Evolutionary conservation across 2,329 filamentous ascomycete species (phyloP).

Genomic region (Aureobasidium pullulans): DNA sequence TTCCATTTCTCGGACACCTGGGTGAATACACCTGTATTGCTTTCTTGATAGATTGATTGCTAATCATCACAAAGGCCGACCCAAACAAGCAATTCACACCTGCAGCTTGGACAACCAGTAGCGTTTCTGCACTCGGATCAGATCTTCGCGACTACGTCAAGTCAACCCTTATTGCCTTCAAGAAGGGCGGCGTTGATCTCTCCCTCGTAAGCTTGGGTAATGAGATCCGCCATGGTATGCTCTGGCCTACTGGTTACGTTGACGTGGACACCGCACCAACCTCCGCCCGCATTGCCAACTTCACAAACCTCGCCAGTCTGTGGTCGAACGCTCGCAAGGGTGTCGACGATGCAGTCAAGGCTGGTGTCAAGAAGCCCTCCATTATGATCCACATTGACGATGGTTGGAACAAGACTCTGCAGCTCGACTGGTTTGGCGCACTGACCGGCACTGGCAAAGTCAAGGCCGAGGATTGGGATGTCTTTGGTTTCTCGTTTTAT

Average conservation of each 20-base stretch:
- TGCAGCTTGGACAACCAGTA: slow-evolving; percentile 28
- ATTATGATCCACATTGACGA: slow-evolving; percentile 32
- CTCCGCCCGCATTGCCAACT: slow-evolving; percentile 23
- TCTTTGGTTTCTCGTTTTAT: slow-evolving; percentile 25
- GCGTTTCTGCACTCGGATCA: slow-evolving; percentile 22
- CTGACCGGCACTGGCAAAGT: slow-evolving; percentile 25
- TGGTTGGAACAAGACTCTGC: slow-evolving; percentile 26
- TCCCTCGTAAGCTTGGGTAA: slow-evolving; percentile 36
- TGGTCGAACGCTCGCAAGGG: slow-evolving; percentile 25
- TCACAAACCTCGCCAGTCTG: slow-evolving; percentile 27
- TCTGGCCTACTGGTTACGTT: slow-evolving; percentile 29
- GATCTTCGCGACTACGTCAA: slow-evolving; percentile 30
- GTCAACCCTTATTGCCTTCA: slow-evolving; percentile 33
- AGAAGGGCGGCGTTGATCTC: slow-evolving; percentile 32
- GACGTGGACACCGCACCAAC: neutral
- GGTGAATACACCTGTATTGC: neutral
- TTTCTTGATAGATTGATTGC: neutral
- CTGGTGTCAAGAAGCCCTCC: slow-evolving; percentile 25
- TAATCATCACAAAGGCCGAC: slow-evolving; percentile 23
- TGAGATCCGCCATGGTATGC: slow-evolving; percentile 32
- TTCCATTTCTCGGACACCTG: slow-evolving; percentile 23
- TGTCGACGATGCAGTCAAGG: slow-evolving; percentile 25
- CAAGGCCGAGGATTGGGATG: slow-evolving; percentile 23
- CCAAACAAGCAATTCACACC: slow-evolving; percentile 29
- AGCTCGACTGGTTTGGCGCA: slow-evolving; percentile 26